Base-by-base conservation (phyloP, 1,139 yeast genomes). In the Pichia terricola region DNA sequence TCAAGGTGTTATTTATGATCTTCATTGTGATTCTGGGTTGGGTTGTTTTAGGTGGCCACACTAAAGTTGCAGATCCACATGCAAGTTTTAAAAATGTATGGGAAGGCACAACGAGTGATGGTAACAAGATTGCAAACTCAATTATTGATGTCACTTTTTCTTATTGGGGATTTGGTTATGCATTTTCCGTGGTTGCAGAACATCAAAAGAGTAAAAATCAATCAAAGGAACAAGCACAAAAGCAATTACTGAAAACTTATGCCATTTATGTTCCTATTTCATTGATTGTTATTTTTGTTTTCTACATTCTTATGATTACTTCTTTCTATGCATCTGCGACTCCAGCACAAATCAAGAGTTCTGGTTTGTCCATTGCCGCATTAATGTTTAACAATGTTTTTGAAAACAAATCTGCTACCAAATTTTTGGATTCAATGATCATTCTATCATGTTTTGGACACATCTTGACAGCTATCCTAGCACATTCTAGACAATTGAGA, bases 381-480 rank as follows among this genome's bases (percentile, higher is more conserved):
- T 49, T 58, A 3, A 66, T 61, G 49, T 69, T 69, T 48, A 48
- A 51, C 32, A 65, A 60, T 26, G 66, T 61, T 2, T 69, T 69
- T 50, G 62, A 63, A 2, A 53, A 48, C 10, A 54, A 57, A 32
- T 53, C 61, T 22, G 68, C 70, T 3, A 53, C 55, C 6, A 63
- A 58, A 35, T 68, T 68, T 3, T 54, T 67, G 35, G 63, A 62
- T 46, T 66, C 59, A 2, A 57, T 69, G 46, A 70, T 70, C 47
- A 71, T 72, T 3, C 53, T 70, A 27, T 65, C 70, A 26, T 70
- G 73, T 5, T 61, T 67, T 43, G 73, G 73, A 9, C 73, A 70
- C 50, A 59, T 69, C 44, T 50, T 67, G 22, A 67, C 72, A 8
- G 70, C 65, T 7, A 57, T 65, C 39, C 56, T 70, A 27, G 66